phyloP scores from a whole-genome alignment of 805 yeast species.

The Barnettozyma pratensis region DNA sequence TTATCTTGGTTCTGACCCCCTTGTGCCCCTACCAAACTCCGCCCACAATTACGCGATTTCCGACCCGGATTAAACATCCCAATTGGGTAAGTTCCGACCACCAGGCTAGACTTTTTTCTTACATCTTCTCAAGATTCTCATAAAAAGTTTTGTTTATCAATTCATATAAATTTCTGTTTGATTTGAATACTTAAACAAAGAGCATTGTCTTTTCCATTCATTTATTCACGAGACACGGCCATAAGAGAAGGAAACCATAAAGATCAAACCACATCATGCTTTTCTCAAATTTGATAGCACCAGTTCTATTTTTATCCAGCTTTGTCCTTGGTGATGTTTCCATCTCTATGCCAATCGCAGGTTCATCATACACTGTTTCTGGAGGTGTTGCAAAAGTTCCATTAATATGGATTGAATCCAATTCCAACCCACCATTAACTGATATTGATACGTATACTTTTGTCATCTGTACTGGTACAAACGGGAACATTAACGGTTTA shows the following conservation, averaged over 20 bases:
- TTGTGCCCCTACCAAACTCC: no score
- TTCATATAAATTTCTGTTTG: background rate
- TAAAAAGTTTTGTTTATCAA: no score
- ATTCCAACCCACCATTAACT: slow-evolving; percentile 39
- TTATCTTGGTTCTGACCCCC: no score
- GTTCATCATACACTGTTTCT: slow-evolving; percentile 14
- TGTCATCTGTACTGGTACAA: slow-evolving; percentile 68
- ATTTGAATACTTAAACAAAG: background rate
- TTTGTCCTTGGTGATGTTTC: slow-evolving; percentile 23
- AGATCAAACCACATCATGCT: no score
- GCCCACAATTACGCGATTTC: no score
- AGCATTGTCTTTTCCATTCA: background rate
- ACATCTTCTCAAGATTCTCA: no score
- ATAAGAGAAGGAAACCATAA: background rate
- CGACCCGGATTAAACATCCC: no score
- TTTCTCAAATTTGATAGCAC: background rate
- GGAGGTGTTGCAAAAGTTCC: slow-evolving; percentile 26
- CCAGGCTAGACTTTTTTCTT: no score
- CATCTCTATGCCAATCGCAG: slow-evolving; percentile 23
- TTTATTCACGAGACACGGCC: background rate
- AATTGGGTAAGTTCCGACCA: no score
- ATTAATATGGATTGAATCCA: slow-evolving; percentile 52
- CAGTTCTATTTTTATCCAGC: background rate
- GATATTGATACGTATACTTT: slow-evolving; percentile 44
- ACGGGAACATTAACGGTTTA: slow-evolving; percentile 40